These are phyloP conservation scores for Prunus campanulata DNA, from an alignment of 306 rosid genomes.

Conservation along the genomic window DNA sequence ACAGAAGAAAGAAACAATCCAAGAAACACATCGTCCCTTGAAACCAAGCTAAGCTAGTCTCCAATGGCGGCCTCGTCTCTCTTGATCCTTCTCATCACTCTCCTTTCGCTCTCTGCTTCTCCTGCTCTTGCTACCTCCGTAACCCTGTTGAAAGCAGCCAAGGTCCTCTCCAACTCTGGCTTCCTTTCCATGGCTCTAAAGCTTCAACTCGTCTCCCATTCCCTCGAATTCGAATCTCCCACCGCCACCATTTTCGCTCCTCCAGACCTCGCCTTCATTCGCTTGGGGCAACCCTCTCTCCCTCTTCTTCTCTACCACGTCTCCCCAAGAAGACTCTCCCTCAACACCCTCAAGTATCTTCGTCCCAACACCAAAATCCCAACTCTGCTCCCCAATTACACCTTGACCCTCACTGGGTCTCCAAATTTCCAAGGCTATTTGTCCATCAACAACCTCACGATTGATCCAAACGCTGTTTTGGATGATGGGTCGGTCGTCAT, in stretches of 20 bases:
- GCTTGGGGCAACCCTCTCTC: conserved; percentile 31
- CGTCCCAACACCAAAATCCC: conserved; percentile 54
- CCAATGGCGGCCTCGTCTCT: background rate
- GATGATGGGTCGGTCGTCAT: conserved; percentile 52
- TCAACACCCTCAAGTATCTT: conserved; percentile 51
- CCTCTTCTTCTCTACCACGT: conserved; percentile 37
- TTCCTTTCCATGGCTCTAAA: conserved; percentile 44
- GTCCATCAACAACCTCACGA: conserved; percentile 43
- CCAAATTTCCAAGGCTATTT: conserved; percentile 8
- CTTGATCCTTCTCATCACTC: background rate
- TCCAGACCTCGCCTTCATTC: conserved; percentile 32
- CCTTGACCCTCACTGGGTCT: conserved; percentile 52
- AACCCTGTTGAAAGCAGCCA: conserved; percentile 17
- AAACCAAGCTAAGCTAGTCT: background rate
- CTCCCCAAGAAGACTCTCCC: conserved; percentile 25
- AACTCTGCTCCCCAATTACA: conserved; percentile 39
- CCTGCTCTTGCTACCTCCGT: background rate
- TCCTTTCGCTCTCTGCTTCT: conserved; percentile 10
- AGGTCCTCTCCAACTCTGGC: conserved; percentile 30
- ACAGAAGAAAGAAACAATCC: background rate
- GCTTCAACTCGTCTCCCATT: conserved; percentile 27
- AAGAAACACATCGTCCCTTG: too few species aligned
- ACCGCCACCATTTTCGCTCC: conserved; percentile 46
- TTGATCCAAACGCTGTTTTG: conserved; percentile 32
- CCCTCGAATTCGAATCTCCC: conserved; percentile 21